Conservation (phyloP, 2,329 filamentous ascomycete genomes). For the Xenoacremonium recifei region DNA sequence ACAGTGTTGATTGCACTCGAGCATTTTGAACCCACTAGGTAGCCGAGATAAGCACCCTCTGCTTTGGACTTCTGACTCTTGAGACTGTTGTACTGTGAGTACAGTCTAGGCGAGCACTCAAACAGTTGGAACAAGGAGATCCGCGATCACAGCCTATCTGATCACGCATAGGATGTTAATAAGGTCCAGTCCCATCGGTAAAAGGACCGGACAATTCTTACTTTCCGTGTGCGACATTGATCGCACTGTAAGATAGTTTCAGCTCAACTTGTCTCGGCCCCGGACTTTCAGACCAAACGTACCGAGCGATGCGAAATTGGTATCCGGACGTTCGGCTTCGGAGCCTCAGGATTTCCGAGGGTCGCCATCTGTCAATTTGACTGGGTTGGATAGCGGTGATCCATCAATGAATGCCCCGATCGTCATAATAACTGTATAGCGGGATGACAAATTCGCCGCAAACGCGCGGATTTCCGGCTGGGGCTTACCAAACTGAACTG, state of each 20-base stretch:
- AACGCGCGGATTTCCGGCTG: slow-evolving; percentile 19
- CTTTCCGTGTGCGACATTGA: slow-evolving; percentile 22
- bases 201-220: not conserved
- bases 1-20: not conserved
- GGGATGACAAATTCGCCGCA: slow-evolving; percentile 13
- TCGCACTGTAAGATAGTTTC: slow-evolving; percentile 14
- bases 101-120: slow-evolving; percentile 29
- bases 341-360: slow-evolving; percentile 6
- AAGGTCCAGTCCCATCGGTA: not conserved
- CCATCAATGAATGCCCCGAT: no score
- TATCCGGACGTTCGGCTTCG: not conserved
- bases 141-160: slow-evolving; percentile 20
- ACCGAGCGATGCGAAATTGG: slow-evolving; percentile 19
- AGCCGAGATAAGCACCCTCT: slow-evolving; percentile 35
- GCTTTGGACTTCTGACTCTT: slow-evolving; percentile 23
- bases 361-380: slow-evolving; percentile 4
- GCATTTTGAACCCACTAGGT: slow-evolving; percentile 29
- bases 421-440: no score
- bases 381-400: no score
- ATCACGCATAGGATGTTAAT: accelerated
- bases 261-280: no score
- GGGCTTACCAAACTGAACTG: no score
- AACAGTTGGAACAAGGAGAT: slow-evolving; percentile 30
- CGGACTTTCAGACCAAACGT: no score
- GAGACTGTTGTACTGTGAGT: slow-evolving; percentile 29